These are phyloP conservation scores for Mallotus japonicus DNA, from an alignment of 441 rosid species.

Conservation along the genomic window DNA sequence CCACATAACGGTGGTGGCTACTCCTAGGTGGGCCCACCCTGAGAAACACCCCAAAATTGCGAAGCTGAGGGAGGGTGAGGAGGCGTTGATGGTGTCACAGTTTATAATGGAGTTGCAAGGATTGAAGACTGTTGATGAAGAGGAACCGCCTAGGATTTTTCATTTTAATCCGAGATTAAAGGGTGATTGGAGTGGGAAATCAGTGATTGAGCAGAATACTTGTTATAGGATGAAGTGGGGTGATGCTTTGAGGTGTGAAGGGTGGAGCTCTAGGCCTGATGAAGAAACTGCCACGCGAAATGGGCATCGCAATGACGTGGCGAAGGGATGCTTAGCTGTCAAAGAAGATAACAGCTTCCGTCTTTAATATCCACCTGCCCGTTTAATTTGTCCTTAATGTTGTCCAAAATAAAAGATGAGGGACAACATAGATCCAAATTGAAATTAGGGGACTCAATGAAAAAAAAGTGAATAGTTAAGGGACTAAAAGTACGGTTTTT, in stretches of 20 bases:
- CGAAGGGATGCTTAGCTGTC: too few relatives aligned
- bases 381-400: too few relatives aligned
- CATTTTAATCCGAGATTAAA: slow-evolving; percentile 90
- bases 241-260: slow-evolving; percentile 70
- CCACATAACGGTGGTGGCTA: slow-evolving; percentile 77
- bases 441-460: too few relatives aligned
- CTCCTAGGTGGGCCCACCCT: slow-evolving; percentile 65
- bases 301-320: too few relatives aligned
- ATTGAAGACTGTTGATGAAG: slow-evolving; percentile 80
- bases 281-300: slow-evolving; percentile 52
- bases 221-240: slow-evolving; percentile 99
- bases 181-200: slow-evolving; percentile 93
- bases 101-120: slow-evolving; percentile 92
- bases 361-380: too few relatives aligned
- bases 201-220: slow-evolving; percentile 94
- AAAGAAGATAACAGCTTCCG: too few relatives aligned
- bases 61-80: slow-evolving; percentile 51
- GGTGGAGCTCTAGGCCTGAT: slow-evolving; percentile 69
- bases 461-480: too few relatives aligned
- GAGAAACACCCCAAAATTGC: slow-evolving; percentile 74
- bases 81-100: slow-evolving; percentile 68
- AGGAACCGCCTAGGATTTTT: slow-evolving; percentile 89
- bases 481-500: too few relatives aligned
- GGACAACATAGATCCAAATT: too few relatives aligned
- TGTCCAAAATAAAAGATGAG: too few relatives aligned